Evolutionary conservation across 1,284 basidiomycete genomes (phyloP), one percentile per base, ranked within the genome.

Genomic region (Coniophora puteana): DNA sequence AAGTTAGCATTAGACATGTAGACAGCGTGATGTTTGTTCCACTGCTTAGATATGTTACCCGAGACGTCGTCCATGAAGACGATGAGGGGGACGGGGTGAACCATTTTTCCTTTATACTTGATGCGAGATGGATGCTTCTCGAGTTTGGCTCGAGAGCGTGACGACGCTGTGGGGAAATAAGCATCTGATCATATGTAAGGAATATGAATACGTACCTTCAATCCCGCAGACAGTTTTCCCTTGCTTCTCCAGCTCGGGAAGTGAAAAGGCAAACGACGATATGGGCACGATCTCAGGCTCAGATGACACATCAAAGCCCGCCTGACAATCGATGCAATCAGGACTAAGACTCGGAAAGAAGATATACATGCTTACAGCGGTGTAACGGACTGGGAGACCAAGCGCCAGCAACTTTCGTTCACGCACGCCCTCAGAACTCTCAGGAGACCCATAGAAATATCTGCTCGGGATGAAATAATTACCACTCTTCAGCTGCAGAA

Each of bases 11-110:
- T 46, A 4, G 53, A 52, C 35, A 55, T 48, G 36, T 57, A 58
- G 0, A 49, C 33, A 8, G 43, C 40, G 27, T 50, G 37, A 34
- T 62, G 55, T 32, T 53, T 54, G 39, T 62, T 60, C 54, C 57
- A 62, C 33, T 56, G 54, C 40, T 60, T 61, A 6, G 51, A 52
- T 5, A 33, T 38, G 32, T 59, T 59, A 4, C 54, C 58, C 3
- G 58, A 61, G 1, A 61, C 52, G 40, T 61, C 58, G 33, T 61
- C 58, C 20, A 47, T 46, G 39, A 53, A 59, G 10, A 35, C 29
- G 14, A 51, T 50, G 16, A 53, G 32, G 1, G 47, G 51, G 6
- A 50, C 36, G 3, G 40, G 33, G 20, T 54, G 23, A 7, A 35
- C 33, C 33, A 35, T 35, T 23, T 20, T 13, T n/a, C 33, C 33